These are phyloP conservation scores for Eragrostis nindensis DNA, from an alignment of 176 grass and related monocot species.

Conservation along the genomic window DNA sequence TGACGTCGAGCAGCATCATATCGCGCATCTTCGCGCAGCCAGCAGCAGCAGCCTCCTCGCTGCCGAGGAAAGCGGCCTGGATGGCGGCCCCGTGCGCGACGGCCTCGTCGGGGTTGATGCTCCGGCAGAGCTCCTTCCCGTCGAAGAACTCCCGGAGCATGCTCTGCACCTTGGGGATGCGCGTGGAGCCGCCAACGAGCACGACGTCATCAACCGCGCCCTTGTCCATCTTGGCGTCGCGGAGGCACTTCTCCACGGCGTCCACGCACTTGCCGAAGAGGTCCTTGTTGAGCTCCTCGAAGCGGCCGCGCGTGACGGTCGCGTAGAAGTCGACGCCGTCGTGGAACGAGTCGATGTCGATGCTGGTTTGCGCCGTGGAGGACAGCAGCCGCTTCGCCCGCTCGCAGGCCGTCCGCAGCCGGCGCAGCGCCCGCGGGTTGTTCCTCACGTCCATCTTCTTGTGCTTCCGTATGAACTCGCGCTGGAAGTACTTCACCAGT, in stretches of 20 bases:
- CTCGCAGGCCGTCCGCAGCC: too few species aligned
- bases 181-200: too few species aligned
- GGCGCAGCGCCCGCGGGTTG: too few species aligned
- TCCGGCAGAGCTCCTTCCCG: constrained; percentile 84
- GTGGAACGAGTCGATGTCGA: not conserved
- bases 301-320: constrained; percentile 67
- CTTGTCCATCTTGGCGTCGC: constrained; percentile 82
- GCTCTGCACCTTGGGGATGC: too few species aligned
- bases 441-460: too few species aligned
- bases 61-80: constrained; percentile 33
- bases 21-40: constrained; percentile 2
- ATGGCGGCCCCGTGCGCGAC: constrained; percentile 61
- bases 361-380: too few species aligned
- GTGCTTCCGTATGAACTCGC: too few species aligned
- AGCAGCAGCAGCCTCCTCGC: not conserved
- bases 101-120: constrained; percentile 96
- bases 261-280: constrained; percentile 83
- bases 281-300: constrained; percentile 91
- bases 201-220: too few species aligned
- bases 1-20: constrained; percentile 44
- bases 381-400: too few species aligned
- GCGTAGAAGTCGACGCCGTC: constrained; percentile 81
- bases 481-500: too few species aligned
- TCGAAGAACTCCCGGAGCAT: too few species aligned
- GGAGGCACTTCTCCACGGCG: constrained; percentile 73